Conservation (phyloP, 2,329 filamentous ascomycete genomes). For the Colletotrichum tamarilloi region DNA sequence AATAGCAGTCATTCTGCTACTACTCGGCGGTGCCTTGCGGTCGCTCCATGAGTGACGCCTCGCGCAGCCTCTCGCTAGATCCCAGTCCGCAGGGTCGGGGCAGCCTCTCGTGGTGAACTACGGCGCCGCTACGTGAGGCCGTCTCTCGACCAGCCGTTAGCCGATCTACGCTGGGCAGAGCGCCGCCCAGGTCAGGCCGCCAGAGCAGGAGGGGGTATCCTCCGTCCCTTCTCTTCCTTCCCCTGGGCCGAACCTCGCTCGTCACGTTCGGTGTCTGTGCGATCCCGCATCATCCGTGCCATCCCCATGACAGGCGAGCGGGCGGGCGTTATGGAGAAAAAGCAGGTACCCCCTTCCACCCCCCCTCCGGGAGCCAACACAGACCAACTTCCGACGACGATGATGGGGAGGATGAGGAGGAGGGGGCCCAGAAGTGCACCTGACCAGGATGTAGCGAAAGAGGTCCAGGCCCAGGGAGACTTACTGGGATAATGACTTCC, state of each 20-base stretch:
- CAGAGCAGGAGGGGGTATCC: neutral
- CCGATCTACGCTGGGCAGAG: slow-evolving; percentile 11
- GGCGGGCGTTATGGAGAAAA: neutral
- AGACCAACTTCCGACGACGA: slow-evolving; percentile 26
- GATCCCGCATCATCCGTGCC: slow-evolving; percentile 16
- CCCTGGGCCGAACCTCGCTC: neutral
- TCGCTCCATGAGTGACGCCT: slow-evolving; percentile 13
- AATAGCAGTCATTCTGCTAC: neutral
- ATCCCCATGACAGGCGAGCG: neutral
- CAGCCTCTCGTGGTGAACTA: slow-evolving; percentile 23
- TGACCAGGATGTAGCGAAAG: neutral
- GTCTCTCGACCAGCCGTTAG: slow-evolving; percentile 30
- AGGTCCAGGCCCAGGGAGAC: slow-evolving; percentile 12
- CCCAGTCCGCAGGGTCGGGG: slow-evolving; percentile 31
- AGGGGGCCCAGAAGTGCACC: neutral
- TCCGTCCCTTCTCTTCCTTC: neutral
- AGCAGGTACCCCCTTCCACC: neutral
- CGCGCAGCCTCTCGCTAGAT: slow-evolving; percentile 25
- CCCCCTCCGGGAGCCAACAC: slow-evolving; percentile 22
- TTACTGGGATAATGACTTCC: neutral
- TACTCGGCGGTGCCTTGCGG: neutral
- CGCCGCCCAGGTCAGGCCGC: neutral
- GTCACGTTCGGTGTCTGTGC: slow-evolving; percentile 6
- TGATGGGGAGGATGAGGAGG: neutral
- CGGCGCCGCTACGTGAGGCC: slow-evolving; percentile 9